Conservation (phyloP, 345 rosid species). For the Murraya koenigii region DNA sequence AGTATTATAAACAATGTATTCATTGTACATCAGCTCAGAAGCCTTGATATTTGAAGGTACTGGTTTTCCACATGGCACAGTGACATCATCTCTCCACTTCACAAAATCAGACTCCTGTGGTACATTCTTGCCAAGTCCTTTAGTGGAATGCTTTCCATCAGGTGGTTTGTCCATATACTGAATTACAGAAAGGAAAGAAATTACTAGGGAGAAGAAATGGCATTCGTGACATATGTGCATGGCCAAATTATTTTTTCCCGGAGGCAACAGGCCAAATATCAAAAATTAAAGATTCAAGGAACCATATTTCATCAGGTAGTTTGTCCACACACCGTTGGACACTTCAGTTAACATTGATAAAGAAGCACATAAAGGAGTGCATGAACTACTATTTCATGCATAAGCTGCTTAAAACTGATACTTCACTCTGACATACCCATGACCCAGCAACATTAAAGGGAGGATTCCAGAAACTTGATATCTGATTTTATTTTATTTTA, state of each 20-base stretch:
- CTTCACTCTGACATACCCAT: neutral
- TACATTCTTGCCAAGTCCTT: slow-evolving; percentile 86
- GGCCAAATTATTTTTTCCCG: neutral
- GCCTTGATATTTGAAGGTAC: slow-evolving; percentile 64
- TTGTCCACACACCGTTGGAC: neutral
- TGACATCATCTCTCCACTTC: slow-evolving; percentile 81
- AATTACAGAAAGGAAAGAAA: neutral
- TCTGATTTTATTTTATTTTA: neutral
- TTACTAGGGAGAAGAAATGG: neutral
- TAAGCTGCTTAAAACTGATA: neutral
- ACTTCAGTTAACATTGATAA: neutral
- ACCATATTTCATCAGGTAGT: neutral
- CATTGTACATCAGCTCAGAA: slow-evolving; percentile 91
- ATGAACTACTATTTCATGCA: neutral
- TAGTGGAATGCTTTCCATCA: slow-evolving; percentile 85
- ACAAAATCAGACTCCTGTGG: slow-evolving; percentile 73
- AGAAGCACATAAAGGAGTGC: neutral
- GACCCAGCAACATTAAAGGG: neutral
- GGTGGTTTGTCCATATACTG: slow-evolving; percentile 92
- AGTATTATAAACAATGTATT: slow-evolving; percentile 82
- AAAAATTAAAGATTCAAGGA: neutral
- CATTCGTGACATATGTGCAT: neutral
- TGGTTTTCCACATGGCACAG: slow-evolving; percentile 92
- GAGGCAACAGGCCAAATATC: neutral
- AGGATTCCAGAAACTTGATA: neutral